These are phyloP conservation scores for Dalbergia cochinchinensis DNA, from an alignment of 306 rosid genomes.

Conservation along the genomic window DNA sequence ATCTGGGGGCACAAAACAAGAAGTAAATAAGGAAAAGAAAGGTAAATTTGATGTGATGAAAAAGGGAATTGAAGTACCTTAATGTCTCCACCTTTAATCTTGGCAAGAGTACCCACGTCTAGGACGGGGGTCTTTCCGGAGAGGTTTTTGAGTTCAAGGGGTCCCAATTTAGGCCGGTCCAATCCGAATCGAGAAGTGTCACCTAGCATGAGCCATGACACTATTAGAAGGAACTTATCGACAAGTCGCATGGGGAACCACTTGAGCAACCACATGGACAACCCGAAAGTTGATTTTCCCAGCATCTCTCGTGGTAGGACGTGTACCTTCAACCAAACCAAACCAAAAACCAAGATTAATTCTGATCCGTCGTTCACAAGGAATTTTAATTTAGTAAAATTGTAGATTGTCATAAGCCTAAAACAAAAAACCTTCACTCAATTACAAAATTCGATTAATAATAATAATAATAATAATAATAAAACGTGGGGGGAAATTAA, in stretches of 20 bases:
- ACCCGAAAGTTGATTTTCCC: slow-evolving; percentile 98
- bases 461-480: background rate
- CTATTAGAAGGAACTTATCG: slow-evolving; percentile 72
- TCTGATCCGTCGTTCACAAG: too few relatives aligned
- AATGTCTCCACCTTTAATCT: slow-evolving; percentile 85
- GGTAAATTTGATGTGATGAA: slow-evolving; percentile 31
- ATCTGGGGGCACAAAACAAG: background rate
- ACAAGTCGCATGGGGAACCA: slow-evolving; percentile 89
- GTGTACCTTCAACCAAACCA: slow-evolving; percentile 78
- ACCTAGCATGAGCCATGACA: slow-evolving; percentile 84
- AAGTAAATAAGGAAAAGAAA: background rate
- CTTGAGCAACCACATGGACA: slow-evolving; percentile 98
- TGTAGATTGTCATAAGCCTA: too few relatives aligned
- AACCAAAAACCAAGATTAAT: too few relatives aligned
- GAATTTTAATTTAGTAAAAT: too few relatives aligned
- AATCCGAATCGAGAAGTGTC: slow-evolving; percentile 84
- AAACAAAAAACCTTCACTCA: too few relatives aligned
- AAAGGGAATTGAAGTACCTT: slow-evolving; percentile 59
- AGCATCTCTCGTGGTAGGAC: slow-evolving; percentile 97
- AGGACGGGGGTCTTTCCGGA: slow-evolving; percentile 97
- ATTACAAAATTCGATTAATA: too few relatives aligned
- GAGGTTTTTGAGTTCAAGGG: slow-evolving; percentile 85
- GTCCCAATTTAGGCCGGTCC: slow-evolving; percentile 91
- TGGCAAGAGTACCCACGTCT: slow-evolving; percentile 95
- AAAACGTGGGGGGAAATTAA: slow-evolving; percentile 14